phyloP scores from a whole-genome alignment of 1,139 yeast species.

The Scheffersomyces segobiensis region DNA sequence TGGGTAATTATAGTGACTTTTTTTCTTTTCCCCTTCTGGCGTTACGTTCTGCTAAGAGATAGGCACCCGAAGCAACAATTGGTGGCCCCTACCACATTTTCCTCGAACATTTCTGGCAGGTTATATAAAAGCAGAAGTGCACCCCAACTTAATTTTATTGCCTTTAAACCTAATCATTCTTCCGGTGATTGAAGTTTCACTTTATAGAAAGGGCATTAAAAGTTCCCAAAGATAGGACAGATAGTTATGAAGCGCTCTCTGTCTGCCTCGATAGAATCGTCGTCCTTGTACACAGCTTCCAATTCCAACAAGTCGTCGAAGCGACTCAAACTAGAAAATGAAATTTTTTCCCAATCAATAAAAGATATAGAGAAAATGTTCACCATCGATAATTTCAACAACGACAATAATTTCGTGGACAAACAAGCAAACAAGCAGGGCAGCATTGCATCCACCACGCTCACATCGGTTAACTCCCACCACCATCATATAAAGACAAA shows the following conservation, averaged over 20 bases:
- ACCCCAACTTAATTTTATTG: not conserved
- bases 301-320: slow-evolving; percentile 20
- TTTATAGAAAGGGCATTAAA: not conserved
- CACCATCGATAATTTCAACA: slow-evolving; percentile 10
- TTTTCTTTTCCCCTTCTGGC: not conserved
- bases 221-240: not conserved
- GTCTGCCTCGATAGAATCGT: slow-evolving; percentile 4
- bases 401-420: slow-evolving; percentile 6
- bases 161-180: not conserved
- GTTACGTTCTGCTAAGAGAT: not conserved
- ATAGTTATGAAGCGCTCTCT: slow-evolving; percentile 8
- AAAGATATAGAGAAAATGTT: slow-evolving; percentile 31
- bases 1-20: not conserved
- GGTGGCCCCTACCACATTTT: not conserved
- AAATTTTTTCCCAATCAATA: slow-evolving; percentile 30
- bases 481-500: not conserved
- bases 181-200: not conserved
- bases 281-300: slow-evolving; percentile 1
- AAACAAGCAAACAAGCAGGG: slow-evolving; percentile 1
- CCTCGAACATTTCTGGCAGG: not conserved
- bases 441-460: not conserved
- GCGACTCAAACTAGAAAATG: slow-evolving; percentile 25
- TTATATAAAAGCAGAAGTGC: not conserved
- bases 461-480: not conserved
- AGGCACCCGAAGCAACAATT: not conserved